Base-by-base conservation (phyloP, 2,329 filamentous ascomycete genomes). In the Moelleriella libera region DNA sequence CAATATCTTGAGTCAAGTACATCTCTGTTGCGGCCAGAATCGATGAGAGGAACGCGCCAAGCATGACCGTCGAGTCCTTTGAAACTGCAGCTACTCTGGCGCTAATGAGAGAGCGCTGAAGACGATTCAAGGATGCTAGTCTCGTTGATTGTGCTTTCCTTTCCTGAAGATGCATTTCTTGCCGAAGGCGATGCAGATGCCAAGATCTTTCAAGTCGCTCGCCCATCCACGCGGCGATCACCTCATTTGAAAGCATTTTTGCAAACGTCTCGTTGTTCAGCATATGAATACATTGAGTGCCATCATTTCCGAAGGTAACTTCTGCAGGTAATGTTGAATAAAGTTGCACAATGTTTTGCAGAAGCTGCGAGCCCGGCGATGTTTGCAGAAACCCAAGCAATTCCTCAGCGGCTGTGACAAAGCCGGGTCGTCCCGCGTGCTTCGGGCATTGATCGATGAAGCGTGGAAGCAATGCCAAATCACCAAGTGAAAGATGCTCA, bases 21-120 rank as follows among this genome's bases (percentile, higher is more conserved):
- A 58, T 52, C 41, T 68, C 65, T 10, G 76, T 54, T 2, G 61
- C 57, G 21, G 60, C 57, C 9, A 78, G 55, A 2, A 68, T 61
- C 1, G 63, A 66, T 2, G 58, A 55, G 5, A 82, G 60, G 51
- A 82, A 83, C 2, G 61, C 60, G 1, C 68, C 68, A 6, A 78
- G 65, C 47, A 68, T 68, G 5, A 72, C 70, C 2, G 80, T 83
- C 1, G 78, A 76, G 53, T 83, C 80, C 51, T 76, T 80, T 0
- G 73, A 69, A 5, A 80, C 72, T 6, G 70, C 69, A 10, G 75
- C 69, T 14, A 80, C 71, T 12, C 71, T 69, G 44, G 69, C 68
- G 28, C 71, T 71, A 5, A 80, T 66, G 39, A 71, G 65, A 2
- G 80, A 82, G 49, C 80, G 68, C 58, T 83, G 77, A 6, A 83